Percentiles rank a stretch among this genome's conserved stretches.
Conservation (phyloP, 192 early-diverging fungal genomes). For the Podila verticillata region DNA sequence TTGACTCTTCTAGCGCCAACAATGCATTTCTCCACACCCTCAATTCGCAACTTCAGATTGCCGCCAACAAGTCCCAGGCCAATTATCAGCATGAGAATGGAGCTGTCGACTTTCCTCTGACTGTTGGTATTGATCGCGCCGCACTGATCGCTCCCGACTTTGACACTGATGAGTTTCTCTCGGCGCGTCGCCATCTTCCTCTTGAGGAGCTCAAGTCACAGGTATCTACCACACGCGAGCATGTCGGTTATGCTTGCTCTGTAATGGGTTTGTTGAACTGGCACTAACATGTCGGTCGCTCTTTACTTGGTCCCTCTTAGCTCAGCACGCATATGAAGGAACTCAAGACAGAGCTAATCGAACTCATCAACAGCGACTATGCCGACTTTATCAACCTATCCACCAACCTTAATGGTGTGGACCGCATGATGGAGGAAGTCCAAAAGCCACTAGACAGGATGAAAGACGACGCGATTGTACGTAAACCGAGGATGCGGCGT, state of each 20-base stretch:
- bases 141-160: constrained; percentile 59
- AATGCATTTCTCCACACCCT: constrained; percentile 39
- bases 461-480: constrained; percentile 68
- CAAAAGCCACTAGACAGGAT: constrained; percentile 67
- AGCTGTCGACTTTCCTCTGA: constrained; percentile 32
- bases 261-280: not conserved
- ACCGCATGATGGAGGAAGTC: constrained; percentile 71
- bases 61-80: constrained; percentile 7
- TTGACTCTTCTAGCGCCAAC: constrained; percentile 32
- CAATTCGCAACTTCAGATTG: constrained; percentile 42
- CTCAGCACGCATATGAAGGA: constrained; percentile 62
- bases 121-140: constrained; percentile 54
- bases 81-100: constrained; percentile 11
- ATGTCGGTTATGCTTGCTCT: not conserved
- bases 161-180: constrained; percentile 68
- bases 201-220: constrained; percentile 70
- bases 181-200: constrained; percentile 71
- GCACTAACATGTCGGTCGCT: not conserved
- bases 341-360: constrained; percentile 79
- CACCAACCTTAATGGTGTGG: constrained; percentile 79
- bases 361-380: constrained; percentile 83
- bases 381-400: constrained; percentile 84
- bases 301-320: constrained; percentile 34
- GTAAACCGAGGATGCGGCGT: not conserved
- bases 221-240: constrained; percentile 9